These are phyloP conservation scores for Fusarium subtropicale DNA, from an alignment of 2,329 filamentous ascomycete species.

Conservation along the genomic window DNA sequence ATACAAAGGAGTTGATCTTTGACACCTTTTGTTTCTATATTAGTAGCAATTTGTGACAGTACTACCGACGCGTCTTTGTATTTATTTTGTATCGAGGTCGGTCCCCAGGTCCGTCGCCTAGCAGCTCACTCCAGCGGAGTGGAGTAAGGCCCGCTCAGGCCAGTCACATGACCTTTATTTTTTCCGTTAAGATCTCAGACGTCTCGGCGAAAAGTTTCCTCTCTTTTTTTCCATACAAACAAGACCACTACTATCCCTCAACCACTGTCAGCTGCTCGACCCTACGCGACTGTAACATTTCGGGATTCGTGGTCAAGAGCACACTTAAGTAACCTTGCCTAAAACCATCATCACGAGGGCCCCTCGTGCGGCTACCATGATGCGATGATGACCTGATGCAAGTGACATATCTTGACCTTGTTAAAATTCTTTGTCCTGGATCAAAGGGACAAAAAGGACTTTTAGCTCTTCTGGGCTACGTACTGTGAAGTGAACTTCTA, in stretches of 20 bases:
- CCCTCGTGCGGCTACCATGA: slow-evolving; percentile 73
- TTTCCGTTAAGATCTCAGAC: slow-evolving; percentile 32
- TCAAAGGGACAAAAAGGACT: slow-evolving; percentile 7
- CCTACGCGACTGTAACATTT: slow-evolving; percentile 59
- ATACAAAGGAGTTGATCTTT: background rate
- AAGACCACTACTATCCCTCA: slow-evolving; percentile 59
- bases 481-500: slow-evolving; percentile 3
- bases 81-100: background rate
- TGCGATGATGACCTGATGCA: slow-evolving; percentile 76
- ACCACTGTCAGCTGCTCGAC: slow-evolving; percentile 55
- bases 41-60: background rate
- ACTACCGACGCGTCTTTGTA: background rate
- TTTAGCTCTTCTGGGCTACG: background rate
- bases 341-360: slow-evolving; percentile 78
- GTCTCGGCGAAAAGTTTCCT: slow-evolving; percentile 38
- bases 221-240: slow-evolving; percentile 51
- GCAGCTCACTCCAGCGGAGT: background rate
- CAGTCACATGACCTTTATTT: slow-evolving; percentile 43
- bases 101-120: background rate
- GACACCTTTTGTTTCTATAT: background rate
- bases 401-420: slow-evolving; percentile 60
- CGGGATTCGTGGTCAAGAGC: slow-evolving; percentile 69
- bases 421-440: slow-evolving; percentile 5
- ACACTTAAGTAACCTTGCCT: slow-evolving; percentile 66
- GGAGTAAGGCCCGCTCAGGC: background rate